Percentiles rank a stretch among this genome's conserved stretches.
These are phyloP conservation scores for Candolleomyces aberdarensis DNA, from an alignment of 768 basidiomycete species.

Conservation along the genomic window DNA sequence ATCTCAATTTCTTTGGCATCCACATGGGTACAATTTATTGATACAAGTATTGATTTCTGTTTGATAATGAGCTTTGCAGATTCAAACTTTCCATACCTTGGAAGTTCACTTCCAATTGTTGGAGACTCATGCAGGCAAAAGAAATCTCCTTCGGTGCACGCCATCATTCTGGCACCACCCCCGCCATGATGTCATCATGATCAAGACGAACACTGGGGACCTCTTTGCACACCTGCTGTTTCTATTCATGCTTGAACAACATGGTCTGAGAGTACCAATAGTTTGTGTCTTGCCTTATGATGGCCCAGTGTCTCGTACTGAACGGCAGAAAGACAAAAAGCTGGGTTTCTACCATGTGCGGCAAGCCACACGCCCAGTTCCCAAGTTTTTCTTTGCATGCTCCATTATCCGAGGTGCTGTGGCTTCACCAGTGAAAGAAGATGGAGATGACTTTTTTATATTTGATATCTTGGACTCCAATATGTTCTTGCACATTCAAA, in stretches of 20 bases:
- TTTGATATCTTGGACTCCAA: neutral
- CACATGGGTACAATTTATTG: too few relatives aligned
- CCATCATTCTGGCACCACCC: slow-evolving; percentile 10
- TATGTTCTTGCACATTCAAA: neutral
- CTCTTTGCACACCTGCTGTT: slow-evolving; percentile 4
- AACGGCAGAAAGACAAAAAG: neutral
- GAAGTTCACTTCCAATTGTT: neutral
- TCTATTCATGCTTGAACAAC: neutral
- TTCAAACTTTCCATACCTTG: neutral
- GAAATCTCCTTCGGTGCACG: slow-evolving; percentile 16
- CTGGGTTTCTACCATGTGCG: neutral
- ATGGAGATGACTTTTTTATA: neutral
- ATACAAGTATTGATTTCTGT: too few relatives aligned
- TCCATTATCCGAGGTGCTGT: neutral
- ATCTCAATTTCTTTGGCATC: too few relatives aligned
- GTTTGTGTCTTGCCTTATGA: neutral
- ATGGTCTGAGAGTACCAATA: neutral
- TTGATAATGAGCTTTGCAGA: neutral
- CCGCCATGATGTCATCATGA: slow-evolving; percentile 13
- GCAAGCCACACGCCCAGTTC: neutral
- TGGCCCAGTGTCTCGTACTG: neutral
- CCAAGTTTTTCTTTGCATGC: slow-evolving; percentile 2
- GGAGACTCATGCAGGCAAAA: neutral
- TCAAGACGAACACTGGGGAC: neutral
- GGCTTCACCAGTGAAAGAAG: neutral